Evolutionary conservation across 805 yeast species (phyloP), one percentile per base, ranked within the genome.

Genomic region (Candida palmyrensis): DNA sequence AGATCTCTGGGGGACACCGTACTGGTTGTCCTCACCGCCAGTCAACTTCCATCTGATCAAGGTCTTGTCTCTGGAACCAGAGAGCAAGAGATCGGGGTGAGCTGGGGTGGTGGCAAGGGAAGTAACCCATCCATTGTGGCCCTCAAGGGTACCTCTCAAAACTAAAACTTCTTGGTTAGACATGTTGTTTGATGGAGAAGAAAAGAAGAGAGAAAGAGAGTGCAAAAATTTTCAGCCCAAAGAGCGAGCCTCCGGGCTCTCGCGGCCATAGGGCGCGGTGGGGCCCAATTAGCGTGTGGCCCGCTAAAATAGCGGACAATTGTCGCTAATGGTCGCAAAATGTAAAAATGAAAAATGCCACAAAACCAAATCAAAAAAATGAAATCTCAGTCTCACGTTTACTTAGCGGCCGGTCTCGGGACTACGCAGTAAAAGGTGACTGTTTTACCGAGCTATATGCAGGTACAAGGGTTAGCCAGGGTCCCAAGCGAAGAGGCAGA

Each of bases 71-170:
- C 98, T 84, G 66, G 97, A 90, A 68, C 90, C 96, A 64, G 98
- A 92, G 70, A 92, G 79, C 63, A 92, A 81, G 65, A 92, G 75
- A 73, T 92, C 96, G 73, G 98, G 98, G 81, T 88, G 86, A 67
- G 89, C 88, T 62, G 88, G 83, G 66, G 95, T 82, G 75, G 97
- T 92, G 73, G 97, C 95, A 61, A 92, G 79, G 68, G 96, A 79
- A 52, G 98, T 92, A 64, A 92, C 98, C 97, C 97, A 90, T 63
- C 71, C 71, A 48, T 60, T 62, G 68, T 68, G 71, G 45, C 86
- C 96, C 77, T 90, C 97, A 69, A 92, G 83, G 81, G 97, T 86
- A 71, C 97, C 99, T 82, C 97, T 89, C 71, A 92, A 85, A 72
- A 90, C 96, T 77, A 90, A 80, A 81, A 89, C 95, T 85, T 89